Conservation (phyloP, 108 stramenopile species). For the Discostella stelligeroides region DNA sequence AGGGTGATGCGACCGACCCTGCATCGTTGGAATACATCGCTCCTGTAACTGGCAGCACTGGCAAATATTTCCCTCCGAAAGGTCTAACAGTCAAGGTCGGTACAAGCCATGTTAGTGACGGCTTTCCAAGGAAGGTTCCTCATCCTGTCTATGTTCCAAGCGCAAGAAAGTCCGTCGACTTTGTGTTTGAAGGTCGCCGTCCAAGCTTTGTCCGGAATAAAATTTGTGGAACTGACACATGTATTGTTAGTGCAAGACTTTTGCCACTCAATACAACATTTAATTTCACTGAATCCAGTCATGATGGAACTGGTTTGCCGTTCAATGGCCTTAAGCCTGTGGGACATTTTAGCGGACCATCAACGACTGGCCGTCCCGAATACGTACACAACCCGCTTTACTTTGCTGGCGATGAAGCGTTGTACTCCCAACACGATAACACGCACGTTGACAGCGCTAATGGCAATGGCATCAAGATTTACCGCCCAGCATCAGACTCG, state of each 20-base stretch:
- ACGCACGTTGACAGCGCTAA: constrained; percentile 38
- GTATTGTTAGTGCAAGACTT: constrained; percentile 49
- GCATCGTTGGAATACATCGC: constrained; percentile 20
- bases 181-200: constrained; percentile 44
- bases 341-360: constrained; percentile 48
- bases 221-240: constrained; percentile 42
- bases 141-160: constrained; percentile 45
- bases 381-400: constrained; percentile 56
- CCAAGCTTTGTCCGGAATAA: constrained; percentile 39
- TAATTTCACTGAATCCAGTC: constrained; percentile 9
- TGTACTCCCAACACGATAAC: constrained; percentile 54
- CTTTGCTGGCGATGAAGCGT: constrained; percentile 44
- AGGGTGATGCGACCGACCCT: constrained; percentile 33
- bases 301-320: constrained; percentile 53
- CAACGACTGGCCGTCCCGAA: constrained; percentile 53
- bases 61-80: constrained; percentile 52
- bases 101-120: constrained; percentile 38
- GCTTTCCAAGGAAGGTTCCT: constrained; percentile 23
- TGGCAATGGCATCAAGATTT: constrained; percentile 60
- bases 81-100: constrained; percentile 39
- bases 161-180: constrained; percentile 45
- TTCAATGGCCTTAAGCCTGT: constrained; percentile 55
- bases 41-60: constrained; percentile 42
- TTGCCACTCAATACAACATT: constrained; percentile 33
- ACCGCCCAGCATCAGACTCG: constrained; percentile 33